Evolutionary conservation across 2,329 filamentous ascomycete species (phyloP), one percentile per base, ranked within the genome.

Genomic region (Aspergillus phoenicis): DNA sequence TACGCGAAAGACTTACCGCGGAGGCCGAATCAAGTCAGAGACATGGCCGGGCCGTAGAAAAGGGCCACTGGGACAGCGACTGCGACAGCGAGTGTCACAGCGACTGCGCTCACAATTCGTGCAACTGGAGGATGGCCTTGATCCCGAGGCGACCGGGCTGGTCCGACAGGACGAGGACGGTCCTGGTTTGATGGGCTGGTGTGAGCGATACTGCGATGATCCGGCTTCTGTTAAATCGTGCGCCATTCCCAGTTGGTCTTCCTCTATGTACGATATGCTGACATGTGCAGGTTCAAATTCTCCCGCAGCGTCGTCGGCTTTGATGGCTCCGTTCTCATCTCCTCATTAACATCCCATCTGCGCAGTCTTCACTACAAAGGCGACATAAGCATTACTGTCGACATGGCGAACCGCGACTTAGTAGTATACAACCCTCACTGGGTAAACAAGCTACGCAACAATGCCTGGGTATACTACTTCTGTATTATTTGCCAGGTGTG

Each of bases 351-450:
- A 15, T 73, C 74, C 8, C 72, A 77, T n/a, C 75, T 78, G 43
- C 75, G 75, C 48, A 65, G 70, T 13, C 72, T 74, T 13, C 75
- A 76, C 56, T 78, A 78, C 64, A 70, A 69, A 52, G 76, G 76
- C 53, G 62, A 63, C 1, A 69, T 78, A 26, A 48, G n/a, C 28
- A 69, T 77, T 47, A 49, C 39, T 0, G 63, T 68, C 1, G 57
- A 58, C 1, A 56, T 70, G n/a, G 62, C 67, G n/a, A 69, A 76
- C 57, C 53, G 64, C 22, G 68, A 66, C 5, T 62, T 78, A 17
- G 75, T 71, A 20, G 62, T 78, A 53, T 77, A 76, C 62, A 77
- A 76, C 1, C 76, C 76, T 2, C 73, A 76, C 48, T 76, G 73
- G 70, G 68, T 78, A 51, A 78, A 78, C 63, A 69, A 61, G 2